Evolutionary conservation across 495 filamentous ascomycete species (phyloP).

Genomic region (Hapsidospora chrysogenum): DNA sequence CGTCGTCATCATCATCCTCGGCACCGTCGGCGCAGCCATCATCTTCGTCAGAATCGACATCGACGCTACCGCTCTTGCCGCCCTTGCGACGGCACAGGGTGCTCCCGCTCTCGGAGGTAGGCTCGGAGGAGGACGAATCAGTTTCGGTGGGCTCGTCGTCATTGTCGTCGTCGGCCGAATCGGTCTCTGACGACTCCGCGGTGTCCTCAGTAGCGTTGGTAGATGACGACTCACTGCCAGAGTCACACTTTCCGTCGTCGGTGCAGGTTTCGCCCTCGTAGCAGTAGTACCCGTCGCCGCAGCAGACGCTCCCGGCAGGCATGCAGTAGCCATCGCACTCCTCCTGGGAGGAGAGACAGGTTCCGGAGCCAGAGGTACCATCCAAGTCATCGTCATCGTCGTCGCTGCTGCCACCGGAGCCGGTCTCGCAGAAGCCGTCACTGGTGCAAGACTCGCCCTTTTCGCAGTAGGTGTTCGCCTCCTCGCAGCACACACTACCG

Average conservation of each 20-base stretch:
- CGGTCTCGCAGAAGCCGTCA: neutral
- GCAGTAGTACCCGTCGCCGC: slow-evolving; percentile 8
- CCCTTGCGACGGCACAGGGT: neutral
- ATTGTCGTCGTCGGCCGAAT: no score
- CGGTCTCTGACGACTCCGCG: no score
- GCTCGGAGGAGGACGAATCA: no score
- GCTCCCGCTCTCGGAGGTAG: neutral
- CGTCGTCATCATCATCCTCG: no score
- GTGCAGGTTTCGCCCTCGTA: slow-evolving; percentile 7
- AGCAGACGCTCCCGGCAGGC: slow-evolving; percentile 8
- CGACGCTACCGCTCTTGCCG: neutral
- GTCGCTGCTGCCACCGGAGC: neutral
- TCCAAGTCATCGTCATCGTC: neutral
- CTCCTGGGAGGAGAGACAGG: neutral
- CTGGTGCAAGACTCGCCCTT: slow-evolving; percentile 6
- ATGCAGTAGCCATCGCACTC: slow-evolving; percentile 6
- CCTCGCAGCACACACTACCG: slow-evolving; percentile 6
- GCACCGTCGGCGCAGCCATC: neutral
- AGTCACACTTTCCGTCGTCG: no score
- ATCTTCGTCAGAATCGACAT: neutral
- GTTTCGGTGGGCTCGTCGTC: neutral
- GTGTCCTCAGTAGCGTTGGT: no score
- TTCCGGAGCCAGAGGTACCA: neutral
- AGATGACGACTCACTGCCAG: no score
- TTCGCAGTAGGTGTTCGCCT: slow-evolving; percentile 7